Base-by-base conservation (phyloP, 352 stramenopile genomes). In the Thalassiosira mediterranea region DNA sequence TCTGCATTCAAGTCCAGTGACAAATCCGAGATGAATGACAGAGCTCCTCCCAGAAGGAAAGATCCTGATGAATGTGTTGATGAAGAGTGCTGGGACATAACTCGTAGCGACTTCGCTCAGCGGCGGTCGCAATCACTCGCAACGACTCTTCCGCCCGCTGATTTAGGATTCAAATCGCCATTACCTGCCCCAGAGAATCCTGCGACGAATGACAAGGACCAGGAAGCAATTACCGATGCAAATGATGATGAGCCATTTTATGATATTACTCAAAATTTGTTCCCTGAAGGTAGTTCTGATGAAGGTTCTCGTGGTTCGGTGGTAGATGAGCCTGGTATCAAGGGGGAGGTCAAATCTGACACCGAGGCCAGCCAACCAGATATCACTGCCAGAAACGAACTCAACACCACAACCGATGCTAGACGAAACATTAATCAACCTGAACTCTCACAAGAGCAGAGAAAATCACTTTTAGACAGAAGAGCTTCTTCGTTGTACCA, bases 11-110 rank as follows among this genome's bases (percentile, higher is more conserved):
- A 3, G 2, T 26, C 56, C 7, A 10, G 17, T 4, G 64, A 73
- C 53, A 53, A 64, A 31, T 73, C 64, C n/a, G 64, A 73, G 40
- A 73, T 73, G 64, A 66, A 73, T 21, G 53, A 48, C n/a, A 44
- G 37, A 15, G 8, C 37, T 44, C 37, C 37, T 44, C 37, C 52
- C 3, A 61, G 1, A 8, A 61, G 52, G 2, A 31, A 5, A 11
- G 47, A 56, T 32, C 23, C 29, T 17, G 47, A 56, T 37, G 47
- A 56, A 4, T 56, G 47, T 4, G 4, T 34, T 26, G 47, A 7
- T 11, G 47, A 56, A 37, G 47, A 56, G 17, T 56, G 47, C 8
- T 23, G 29, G 4, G 47, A 56, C 34, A 56, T 56, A 3, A 56
- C 47, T n/a, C 47, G 47, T 15, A 56, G 47, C 47, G 17, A 23